These are phyloP conservation scores for Wickerhamomyces sp. DNA, from an alignment of 1,139 yeast species.

Conservation along the genomic window DNA sequence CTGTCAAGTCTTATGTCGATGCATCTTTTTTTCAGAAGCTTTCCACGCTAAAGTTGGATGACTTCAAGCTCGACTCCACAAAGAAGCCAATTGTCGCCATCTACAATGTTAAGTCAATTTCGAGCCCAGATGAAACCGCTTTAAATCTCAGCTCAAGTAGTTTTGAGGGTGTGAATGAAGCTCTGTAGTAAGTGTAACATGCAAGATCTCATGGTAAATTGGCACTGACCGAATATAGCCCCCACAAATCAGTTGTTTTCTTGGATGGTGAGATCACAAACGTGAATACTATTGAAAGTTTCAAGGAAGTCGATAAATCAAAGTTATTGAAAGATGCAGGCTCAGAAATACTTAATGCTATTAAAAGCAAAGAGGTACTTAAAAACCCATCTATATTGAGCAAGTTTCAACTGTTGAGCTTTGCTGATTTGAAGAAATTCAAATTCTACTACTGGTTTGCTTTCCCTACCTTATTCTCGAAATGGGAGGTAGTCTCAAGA, in stretches of 20 bases:
- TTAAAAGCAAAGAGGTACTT: conserved; percentile 30
- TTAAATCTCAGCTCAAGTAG: conserved; percentile 19
- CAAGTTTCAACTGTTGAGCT: conserved; percentile 58
- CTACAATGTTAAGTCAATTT: conserved; percentile 16
- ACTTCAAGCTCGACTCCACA: conserved; percentile 42
- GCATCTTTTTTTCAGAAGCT: conserved; percentile 79
- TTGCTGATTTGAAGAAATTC: conserved; percentile 85
- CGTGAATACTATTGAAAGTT: conserved; percentile 81
- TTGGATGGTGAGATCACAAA: conserved; percentile 46
- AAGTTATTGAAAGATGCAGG: conserved; percentile 47
- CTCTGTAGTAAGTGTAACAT: conserved; percentile 10
- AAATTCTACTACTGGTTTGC: conserved; percentile 88
- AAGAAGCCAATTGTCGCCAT: conserved; percentile 27
- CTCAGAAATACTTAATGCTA: conserved; percentile 24
- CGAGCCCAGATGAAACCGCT: conserved; percentile 17
- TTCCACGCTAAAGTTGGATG: conserved; percentile 60
- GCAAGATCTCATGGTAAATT: neutral
- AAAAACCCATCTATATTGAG: conserved; percentile 36
- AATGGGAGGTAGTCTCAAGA: conserved; percentile 30
- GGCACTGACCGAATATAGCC: conserved; percentile 6
- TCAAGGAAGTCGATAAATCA: conserved; percentile 62
- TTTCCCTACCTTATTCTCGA: conserved; percentile 56
- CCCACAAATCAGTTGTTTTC: conserved; percentile 22
- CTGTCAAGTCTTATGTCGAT: conserved; percentile 71
- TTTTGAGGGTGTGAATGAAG: conserved; percentile 17